A percentile compares a stretch with the other conserved stretches of the same genome.
These are phyloP conservation scores for Talaromyces amestolkiae DNA, from an alignment of 2,329 filamentous ascomycete genomes.

Conservation along the genomic window DNA sequence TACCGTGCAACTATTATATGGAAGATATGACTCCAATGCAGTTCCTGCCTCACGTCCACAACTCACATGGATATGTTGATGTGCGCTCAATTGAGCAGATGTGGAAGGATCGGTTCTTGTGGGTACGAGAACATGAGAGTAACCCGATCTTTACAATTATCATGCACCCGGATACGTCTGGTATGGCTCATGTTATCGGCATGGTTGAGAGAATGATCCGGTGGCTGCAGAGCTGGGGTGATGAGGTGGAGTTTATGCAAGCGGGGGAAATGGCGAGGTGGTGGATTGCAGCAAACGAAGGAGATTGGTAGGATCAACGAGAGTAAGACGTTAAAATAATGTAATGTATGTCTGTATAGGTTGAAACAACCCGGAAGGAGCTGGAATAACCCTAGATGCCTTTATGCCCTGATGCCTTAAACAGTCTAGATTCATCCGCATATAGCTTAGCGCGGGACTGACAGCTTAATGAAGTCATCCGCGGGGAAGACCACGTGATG, in stretches of 20 bases:
- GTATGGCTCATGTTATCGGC: slow-evolving; percentile 60
- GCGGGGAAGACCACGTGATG: slow-evolving; percentile 14
- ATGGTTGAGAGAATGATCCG: slow-evolving; percentile 54
- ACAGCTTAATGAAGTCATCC: slow-evolving; percentile 1
- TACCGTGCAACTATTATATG: slow-evolving; percentile 48
- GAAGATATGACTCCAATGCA: slow-evolving; percentile 49
- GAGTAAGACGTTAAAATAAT: not conserved
- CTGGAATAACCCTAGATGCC: not conserved
- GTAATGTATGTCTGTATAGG: not conserved
- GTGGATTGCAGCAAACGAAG: slow-evolving; percentile 26
- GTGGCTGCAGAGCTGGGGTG: slow-evolving; percentile 48
- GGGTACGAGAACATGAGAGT: slow-evolving; percentile 44
- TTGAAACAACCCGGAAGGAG: not conserved
- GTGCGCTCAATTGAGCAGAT: slow-evolving; percentile 57
- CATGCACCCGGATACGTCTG: slow-evolving; percentile 59
- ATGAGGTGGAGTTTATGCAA: slow-evolving; percentile 33
- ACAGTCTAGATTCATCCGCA: not conserved
- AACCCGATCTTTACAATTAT: slow-evolving; percentile 51
- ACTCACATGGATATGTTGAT: slow-evolving; percentile 59
- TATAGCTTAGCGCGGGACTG: not conserved
- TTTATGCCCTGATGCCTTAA: not conserved
- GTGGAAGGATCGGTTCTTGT: slow-evolving; percentile 61
- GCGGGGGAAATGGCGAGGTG: slow-evolving; percentile 32
- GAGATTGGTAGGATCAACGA: not conserved
- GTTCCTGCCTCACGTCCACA: slow-evolving; percentile 45